These are phyloP conservation scores for Candida tropicalis DNA, from an alignment of 1,139 yeast species.

Conservation along the genomic window DNA sequence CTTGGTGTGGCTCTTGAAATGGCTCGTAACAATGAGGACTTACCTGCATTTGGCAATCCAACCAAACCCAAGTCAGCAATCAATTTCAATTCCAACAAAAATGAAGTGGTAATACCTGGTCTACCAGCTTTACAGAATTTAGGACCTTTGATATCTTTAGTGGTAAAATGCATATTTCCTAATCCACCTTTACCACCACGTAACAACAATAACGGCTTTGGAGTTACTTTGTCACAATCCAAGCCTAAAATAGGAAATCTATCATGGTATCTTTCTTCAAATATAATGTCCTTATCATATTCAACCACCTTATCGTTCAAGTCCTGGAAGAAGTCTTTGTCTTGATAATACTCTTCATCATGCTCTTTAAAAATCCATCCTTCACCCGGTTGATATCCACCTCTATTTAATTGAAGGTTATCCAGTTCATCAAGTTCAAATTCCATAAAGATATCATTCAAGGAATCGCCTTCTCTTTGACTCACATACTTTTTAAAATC, in stretches of 20 bases:
- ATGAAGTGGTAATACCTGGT: constrained; percentile 62
- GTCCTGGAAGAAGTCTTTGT: constrained; percentile 63
- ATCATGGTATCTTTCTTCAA: constrained; percentile 66
- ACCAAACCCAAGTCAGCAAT: constrained; percentile 93
- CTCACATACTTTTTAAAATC: constrained; percentile 38
- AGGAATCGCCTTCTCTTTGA: constrained; percentile 27
- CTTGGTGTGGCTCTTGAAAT: constrained; percentile 88
- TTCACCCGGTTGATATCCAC: constrained; percentile 61
- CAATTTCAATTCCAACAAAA: constrained; percentile 79
- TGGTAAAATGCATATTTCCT: constrained; percentile 94
- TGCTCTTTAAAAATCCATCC: constrained; percentile 88
- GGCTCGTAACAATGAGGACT: constrained; percentile 84
- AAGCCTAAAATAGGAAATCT: constrained; percentile 77
- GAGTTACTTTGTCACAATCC: constrained; percentile 68
- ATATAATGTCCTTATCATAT: constrained; percentile 62
- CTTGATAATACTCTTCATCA: constrained; percentile 67
- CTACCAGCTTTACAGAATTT: constrained; percentile 84
- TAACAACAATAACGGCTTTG: constrained; percentile 66
- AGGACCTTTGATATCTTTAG: constrained; percentile 84
- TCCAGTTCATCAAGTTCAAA: constrained; percentile 25
- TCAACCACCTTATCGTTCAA: constrained; percentile 63
- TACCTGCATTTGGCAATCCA: constrained; percentile 96
- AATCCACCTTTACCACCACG: constrained; percentile 93
- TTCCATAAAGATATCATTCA: constrained; percentile 32
- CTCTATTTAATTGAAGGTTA: constrained; percentile 61